Evolutionary conservation across 257 asterid species (phyloP), one percentile per base, ranked within the genome.

Genomic region (Nicotiana knightiana): DNA sequence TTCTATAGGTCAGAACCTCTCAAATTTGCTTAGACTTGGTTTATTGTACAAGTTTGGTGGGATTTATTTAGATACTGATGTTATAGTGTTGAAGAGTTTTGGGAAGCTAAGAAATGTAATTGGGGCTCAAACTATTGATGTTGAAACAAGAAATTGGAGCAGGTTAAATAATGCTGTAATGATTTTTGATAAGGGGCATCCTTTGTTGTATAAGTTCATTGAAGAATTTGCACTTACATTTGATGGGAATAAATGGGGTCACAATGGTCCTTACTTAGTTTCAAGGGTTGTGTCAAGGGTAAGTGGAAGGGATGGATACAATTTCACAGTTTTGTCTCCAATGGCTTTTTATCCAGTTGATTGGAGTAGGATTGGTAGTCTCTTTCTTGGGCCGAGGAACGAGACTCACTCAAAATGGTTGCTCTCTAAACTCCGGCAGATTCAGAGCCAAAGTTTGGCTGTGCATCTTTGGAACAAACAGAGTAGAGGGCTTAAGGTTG

Each of bases 211-310:
- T 92, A 92, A 96, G 88, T 96, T 96, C 66, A 96, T 94, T 30
- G 90, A 96, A 77, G 99, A 96, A 83, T 96, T 94, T 73, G 97
- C 98, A 1, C 93, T 89, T 16, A 96, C 99, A 1, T 96, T 94
- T 68, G 97, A 94, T 87, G 99, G 99, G 81, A 94, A 90, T 8
- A 96, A 94, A 82, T 96, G 98, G 99, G 99, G 99, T 4, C 98
- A 94, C 82, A 96, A 96, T 67, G 99, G 99, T 10, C 99, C 98
- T 77, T 96, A 94, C 75, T 79, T 96, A 77, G 98, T 94, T 18
- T 96, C 99, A 17, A 92, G 98, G 77, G 99, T 96, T 8, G 97
- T 92, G 84, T 46, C 85, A 1, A 90, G 99, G 88, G 54, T 90
- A 73, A 81, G 80, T 6, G 89, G 88, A 35, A 84, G 94, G 85